phyloP scores from a whole-genome alignment of 2,329 filamentous ascomycete species.

The Xylariales sp. region DNA sequence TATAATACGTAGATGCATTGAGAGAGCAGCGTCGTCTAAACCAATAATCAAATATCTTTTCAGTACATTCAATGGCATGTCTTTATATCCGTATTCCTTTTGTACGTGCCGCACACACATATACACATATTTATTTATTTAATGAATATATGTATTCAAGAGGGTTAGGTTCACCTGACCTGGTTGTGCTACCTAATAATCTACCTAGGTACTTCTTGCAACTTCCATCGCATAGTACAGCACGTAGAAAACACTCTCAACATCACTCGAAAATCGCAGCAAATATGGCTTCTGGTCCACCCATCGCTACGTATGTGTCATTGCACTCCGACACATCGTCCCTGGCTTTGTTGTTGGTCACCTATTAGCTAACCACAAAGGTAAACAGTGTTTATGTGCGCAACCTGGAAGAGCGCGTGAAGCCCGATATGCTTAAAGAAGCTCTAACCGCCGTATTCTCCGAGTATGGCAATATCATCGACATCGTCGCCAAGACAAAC shows the following conservation, averaged over 20 bases:
- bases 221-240: too few relatives aligned
- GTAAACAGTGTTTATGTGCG: constrained; percentile 72
- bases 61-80: background rate
- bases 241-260: constrained; percentile 9
- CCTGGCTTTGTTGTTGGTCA: constrained; percentile 35
- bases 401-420: constrained; percentile 93
- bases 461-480: constrained; percentile 87
- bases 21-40: constrained; percentile 26
- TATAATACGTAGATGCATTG: constrained; percentile 42
- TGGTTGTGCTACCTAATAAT: too few relatives aligned
- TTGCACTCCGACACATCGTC: constrained; percentile 73
- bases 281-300: constrained; percentile 54
- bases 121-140: too few relatives aligned
- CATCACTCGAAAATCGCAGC: background rate
- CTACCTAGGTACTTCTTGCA: too few relatives aligned
- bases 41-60: constrained; percentile 25
- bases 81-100: constrained; percentile 7
- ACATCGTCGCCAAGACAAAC: constrained; percentile 89
- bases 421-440: constrained; percentile 79
- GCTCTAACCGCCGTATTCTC: constrained; percentile 82
- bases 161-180: too few relatives aligned
- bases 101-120: too few relatives aligned
- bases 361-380: constrained; percentile 34
- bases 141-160: too few relatives aligned
- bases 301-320: constrained; percentile 78